Conservation (phyloP, 306 rosid genomes). For the Corylus heterophylla region DNA sequence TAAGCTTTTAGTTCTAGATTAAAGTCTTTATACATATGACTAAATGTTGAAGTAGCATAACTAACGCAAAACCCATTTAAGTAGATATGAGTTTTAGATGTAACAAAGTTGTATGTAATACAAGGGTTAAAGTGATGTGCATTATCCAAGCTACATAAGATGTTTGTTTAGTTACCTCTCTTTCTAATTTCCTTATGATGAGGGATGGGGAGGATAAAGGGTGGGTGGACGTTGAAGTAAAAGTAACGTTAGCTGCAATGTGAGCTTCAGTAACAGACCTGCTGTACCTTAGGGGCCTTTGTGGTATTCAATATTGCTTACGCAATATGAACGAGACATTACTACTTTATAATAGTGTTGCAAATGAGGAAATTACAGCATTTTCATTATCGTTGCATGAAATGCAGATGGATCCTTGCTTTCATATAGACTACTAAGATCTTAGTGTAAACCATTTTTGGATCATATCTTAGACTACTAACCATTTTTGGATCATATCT, state of each 20-base stretch:
- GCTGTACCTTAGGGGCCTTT: neutral
- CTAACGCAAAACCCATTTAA: neutral
- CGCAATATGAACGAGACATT: neutral
- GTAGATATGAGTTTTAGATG: neutral
- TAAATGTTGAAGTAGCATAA: neutral
- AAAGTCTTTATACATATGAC: neutral
- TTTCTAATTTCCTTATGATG: neutral
- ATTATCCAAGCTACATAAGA: neutral
- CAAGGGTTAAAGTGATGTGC: neutral
- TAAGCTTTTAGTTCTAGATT: neutral
- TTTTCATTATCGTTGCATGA: slow-evolving; percentile 9
- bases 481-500: too few species aligned
- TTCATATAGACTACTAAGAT: slow-evolving; percentile 2
- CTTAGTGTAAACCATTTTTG: neutral
- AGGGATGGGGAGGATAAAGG: neutral
- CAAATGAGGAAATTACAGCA: neutral
- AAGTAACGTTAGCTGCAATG: neutral
- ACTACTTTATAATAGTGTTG: neutral
- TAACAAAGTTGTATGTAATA: neutral
- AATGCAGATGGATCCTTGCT: slow-evolving; percentile 16
- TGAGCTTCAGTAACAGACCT: neutral
- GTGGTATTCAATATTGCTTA: neutral
- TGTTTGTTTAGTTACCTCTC: neutral
- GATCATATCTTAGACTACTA: too few species aligned
- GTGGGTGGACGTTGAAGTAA: neutral